Percentiles rank a stretch among this genome's conserved stretches.
Conservation (phyloP, 441 rosid genomes). For the Daphne laureola region DNA sequence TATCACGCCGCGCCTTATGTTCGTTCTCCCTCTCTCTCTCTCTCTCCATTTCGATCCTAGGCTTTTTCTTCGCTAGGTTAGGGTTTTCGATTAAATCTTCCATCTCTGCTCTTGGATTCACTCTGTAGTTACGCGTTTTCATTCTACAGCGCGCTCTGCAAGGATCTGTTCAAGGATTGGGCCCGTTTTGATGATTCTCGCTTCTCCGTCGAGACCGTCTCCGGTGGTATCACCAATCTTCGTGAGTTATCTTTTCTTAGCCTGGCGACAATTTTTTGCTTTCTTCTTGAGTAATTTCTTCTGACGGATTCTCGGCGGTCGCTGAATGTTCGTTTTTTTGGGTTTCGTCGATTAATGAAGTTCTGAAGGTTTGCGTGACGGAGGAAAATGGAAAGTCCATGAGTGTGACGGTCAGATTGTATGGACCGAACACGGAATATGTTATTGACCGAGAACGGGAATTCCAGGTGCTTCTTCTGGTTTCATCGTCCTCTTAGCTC, state of each 20-base stretch:
- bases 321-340: slow-evolving; percentile 3
- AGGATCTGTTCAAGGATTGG: slow-evolving; percentile 83
- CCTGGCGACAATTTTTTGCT: background rate
- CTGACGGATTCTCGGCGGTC: background rate
- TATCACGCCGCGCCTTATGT: slow-evolving; percentile 63
- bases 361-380: slow-evolving; percentile 79
- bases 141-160: slow-evolving; percentile 58
- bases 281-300: background rate
- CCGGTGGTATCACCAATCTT: slow-evolving; percentile 96
- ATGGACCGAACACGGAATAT: slow-evolving; percentile 92
- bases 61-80: background rate
- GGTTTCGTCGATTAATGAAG: slow-evolving; percentile 28
- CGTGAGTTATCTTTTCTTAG: slow-evolving; percentile 35
- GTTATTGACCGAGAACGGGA: slow-evolving; percentile 84
- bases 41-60: slow-evolving; percentile 2
- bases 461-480: slow-evolving; percentile 37
- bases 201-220: slow-evolving; percentile 64
- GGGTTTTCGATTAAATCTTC: slow-evolving; percentile 1
- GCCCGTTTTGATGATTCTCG: slow-evolving; percentile 52
- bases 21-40: slow-evolving; percentile 11
- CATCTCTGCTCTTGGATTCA: background rate
- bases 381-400: slow-evolving; percentile 44
- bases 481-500: background rate
- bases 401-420: slow-evolving; percentile 69
- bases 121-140: background rate